Conservation (phyloP, 2,329 filamentous ascomycete species). For the Calonectria hawksworthii region DNA sequence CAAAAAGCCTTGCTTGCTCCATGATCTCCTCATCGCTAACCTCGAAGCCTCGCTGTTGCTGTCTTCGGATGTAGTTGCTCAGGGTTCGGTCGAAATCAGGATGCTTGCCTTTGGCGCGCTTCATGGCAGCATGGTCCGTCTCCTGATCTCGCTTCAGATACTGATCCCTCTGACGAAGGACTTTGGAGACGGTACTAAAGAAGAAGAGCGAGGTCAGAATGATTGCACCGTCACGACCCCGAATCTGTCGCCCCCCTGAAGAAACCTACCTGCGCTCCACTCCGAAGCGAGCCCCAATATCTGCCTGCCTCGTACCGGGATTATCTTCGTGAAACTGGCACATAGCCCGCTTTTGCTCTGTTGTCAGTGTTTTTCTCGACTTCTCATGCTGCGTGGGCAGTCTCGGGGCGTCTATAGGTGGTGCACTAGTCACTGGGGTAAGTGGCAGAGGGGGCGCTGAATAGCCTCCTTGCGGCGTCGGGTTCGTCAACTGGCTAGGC, state of each 20-base stretch:
- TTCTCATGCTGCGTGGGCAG: conserved; percentile 64
- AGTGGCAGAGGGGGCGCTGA: conserved; percentile 71
- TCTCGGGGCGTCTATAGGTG: conserved; percentile 50
- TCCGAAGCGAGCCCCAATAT: conserved; percentile 95
- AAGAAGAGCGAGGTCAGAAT: conserved; percentile 38
- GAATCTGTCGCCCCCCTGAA: conserved; percentile 1
- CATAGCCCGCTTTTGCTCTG: conserved; percentile 92
- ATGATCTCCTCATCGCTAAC: conserved; percentile 86
- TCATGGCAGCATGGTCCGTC: conserved; percentile 75
- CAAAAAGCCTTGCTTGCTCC: conserved; percentile 87
- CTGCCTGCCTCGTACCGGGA: conserved; percentile 92
- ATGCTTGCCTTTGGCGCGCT: conserved; percentile 85
- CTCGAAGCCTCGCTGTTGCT: conserved; percentile 80
- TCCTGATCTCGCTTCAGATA: conserved; percentile 89
- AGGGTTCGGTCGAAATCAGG: conserved; percentile 94
- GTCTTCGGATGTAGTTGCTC: conserved; percentile 87
- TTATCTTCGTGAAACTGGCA: conserved; percentile 94
- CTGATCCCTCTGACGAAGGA: conserved; percentile 93
- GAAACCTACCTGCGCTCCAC: conserved; percentile 91
- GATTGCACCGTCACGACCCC: conserved; percentile 34
- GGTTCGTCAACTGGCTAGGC: conserved; percentile 87
- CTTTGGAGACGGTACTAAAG: conserved; percentile 95
- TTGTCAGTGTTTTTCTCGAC: conserved; percentile 88
- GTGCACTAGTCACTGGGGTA: conserved; percentile 69
- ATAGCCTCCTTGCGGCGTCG: conserved; percentile 66